phyloP scores from a whole-genome alignment of 2,329 filamentous ascomycete genomes.

The Diaporthe sp. region DNA sequence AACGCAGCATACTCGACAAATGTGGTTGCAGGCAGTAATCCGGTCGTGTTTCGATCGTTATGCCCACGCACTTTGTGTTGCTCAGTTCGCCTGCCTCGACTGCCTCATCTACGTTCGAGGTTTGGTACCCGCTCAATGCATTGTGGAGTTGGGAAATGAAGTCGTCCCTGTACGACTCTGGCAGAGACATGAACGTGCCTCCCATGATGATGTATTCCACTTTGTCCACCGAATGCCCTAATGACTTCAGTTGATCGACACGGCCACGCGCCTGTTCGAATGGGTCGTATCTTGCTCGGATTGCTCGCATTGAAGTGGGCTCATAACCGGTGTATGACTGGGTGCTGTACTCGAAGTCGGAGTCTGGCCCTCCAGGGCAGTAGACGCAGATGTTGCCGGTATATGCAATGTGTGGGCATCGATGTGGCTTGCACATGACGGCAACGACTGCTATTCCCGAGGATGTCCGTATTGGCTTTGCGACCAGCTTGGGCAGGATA shows the following conservation, averaged over 20 bases:
- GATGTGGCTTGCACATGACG: conserved; percentile 99
- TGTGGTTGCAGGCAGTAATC: conserved; percentile 98
- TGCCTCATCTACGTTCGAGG: conserved; percentile 92
- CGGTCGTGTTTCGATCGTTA: conserved; percentile 96
- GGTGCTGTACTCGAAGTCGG: conserved; percentile 98
- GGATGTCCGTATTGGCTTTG: conserved; percentile 95
- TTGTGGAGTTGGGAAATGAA: conserved; percentile 98
- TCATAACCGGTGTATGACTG: conserved; percentile 99
- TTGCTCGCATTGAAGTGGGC: conserved; percentile 97
- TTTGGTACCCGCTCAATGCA: conserved; percentile 94
- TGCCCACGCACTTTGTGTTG: conserved; percentile 96
- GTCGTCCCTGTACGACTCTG: conserved; percentile 87
- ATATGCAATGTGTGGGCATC: conserved; percentile 97
- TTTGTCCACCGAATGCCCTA: conserved; percentile 98
- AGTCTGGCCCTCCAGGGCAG: conserved; percentile 96
- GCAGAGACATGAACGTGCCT: conserved; percentile 97
- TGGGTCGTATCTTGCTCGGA: conserved; percentile 95
- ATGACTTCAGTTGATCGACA: conserved; percentile 94
- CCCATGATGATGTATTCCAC: conserved; percentile 99
- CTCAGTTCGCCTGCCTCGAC: conserved; percentile 96
- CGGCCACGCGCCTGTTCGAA: conserved; percentile 97
- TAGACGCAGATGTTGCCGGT: conserved; percentile 99
- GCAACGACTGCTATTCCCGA: conserved; percentile 98
- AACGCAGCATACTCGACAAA: conserved; percentile 94
- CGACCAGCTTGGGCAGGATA: conserved; percentile 93